Evolutionary conservation across 2,329 filamentous ascomycete genomes (phyloP).

Genomic region (Cladosporium phlei): DNA sequence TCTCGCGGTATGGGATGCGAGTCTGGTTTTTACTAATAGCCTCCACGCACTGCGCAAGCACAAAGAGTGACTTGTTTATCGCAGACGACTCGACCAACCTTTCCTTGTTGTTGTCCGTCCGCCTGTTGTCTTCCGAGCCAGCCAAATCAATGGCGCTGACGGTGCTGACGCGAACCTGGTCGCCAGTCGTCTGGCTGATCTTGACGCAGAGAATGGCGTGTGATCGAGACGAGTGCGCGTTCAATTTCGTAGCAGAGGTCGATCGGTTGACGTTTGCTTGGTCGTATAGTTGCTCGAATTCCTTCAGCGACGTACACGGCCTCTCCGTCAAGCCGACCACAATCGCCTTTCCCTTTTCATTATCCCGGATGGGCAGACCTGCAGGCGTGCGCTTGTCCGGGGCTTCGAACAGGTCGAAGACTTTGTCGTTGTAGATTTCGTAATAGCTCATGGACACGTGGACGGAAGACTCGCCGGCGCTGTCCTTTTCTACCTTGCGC

Average conservation of each 20-base stretch:
- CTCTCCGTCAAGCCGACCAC: slow-evolving; percentile 86
- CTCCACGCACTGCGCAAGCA: slow-evolving; percentile 95
- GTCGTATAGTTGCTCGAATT: slow-evolving; percentile 99
- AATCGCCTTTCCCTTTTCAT: slow-evolving; percentile 86
- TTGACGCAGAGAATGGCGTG: slow-evolving; percentile 98
- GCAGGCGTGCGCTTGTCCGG: slow-evolving; percentile 74
- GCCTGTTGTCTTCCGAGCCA: slow-evolving; percentile 90
- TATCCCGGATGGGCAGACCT: slow-evolving; percentile 86
- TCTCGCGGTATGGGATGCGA: slow-evolving; percentile 95
- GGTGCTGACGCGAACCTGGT: slow-evolving; percentile 96
- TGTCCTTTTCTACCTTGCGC: slow-evolving; percentile 64
- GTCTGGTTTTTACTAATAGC: slow-evolving; percentile 86
- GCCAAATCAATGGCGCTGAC: slow-evolving; percentile 97
- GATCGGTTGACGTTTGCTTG: slow-evolving; percentile 90
- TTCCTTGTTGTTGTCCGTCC: slow-evolving; percentile 93
- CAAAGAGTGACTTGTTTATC: slow-evolving; percentile 98
- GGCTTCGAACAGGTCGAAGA: slow-evolving; percentile 79
- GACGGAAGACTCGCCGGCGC: slow-evolving; percentile 72
- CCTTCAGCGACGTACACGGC: slow-evolving; percentile 74
- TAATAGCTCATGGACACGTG: slow-evolving; percentile 91
- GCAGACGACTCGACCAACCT: slow-evolving; percentile 90
- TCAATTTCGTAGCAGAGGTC: slow-evolving; percentile 93
- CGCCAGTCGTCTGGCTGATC: slow-evolving; percentile 80
- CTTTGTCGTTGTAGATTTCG: slow-evolving; percentile 99
- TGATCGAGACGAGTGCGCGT: slow-evolving; percentile 95